Base-by-base conservation (phyloP, 164 flowering plant species). In the Sedum album region DNA sequence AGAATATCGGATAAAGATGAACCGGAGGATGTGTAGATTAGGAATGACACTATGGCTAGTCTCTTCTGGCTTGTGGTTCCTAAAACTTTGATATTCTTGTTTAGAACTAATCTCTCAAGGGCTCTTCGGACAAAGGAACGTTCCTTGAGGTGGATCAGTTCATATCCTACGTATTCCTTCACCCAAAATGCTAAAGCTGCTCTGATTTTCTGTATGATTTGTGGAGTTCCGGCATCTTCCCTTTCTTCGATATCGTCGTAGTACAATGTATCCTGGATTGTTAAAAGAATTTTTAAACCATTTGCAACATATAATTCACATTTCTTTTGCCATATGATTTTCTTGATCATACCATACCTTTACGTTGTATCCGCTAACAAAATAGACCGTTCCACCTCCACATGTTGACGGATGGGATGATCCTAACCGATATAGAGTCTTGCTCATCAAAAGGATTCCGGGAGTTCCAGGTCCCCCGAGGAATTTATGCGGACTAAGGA, bases 191-290 rank as follows among this genome's bases (percentile, higher is more conserved):
- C 83, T 66, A 90, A 44, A 33, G 93, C 87, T 21, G 89, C 89
- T 82, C 93, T 77, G 0, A 83, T 73, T 66, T 75, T 88, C 68
- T 87, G 92, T 41, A 86, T 77, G 60, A 90, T 90, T 42, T 75
- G 81, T 3, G 96, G 93, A 0, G 96, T 90, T 21, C 98, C 98
- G 0, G 81, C 91, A 48, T 84, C 87, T 76, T 90, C 98, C 68
- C 96, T 74, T 66, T 86, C 93, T 74, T 93, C 98, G 23, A 93
- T 77, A 35, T 86, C 79, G 0, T 86, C 80, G 11, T 72, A 62
- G 57, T 93, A 93, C 36, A 90, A n/a, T 3, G 98, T 93, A 51
- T 87, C 82, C 98, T 90, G 80, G 5, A 33, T 2, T 2, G 17
- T 7, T 4, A 6, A 57, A 28, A 18, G 17, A 13, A 26, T 4